A percentile compares a stretch with the other conserved stretches of the same genome.
Conservation (phyloP, 176 grass and related monocot species). For the Raddia guianensis region DNA sequence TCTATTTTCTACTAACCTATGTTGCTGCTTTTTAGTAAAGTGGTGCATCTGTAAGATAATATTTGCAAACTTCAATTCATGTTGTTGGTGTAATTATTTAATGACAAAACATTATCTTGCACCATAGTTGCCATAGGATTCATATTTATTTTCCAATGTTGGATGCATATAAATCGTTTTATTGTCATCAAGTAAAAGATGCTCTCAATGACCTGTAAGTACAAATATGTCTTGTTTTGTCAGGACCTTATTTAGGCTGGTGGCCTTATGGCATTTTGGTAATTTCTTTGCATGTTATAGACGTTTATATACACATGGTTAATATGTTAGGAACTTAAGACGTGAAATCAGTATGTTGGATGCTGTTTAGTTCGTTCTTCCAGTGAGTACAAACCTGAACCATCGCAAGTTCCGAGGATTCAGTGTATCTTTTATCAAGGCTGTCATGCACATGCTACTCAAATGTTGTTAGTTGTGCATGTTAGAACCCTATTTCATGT, state of each 20-base stretch:
- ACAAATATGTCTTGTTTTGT: background rate
- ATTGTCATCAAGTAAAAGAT: background rate
- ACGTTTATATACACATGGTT: background rate
- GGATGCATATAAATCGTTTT: background rate
- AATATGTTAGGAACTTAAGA: background rate
- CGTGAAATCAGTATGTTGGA: background rate
- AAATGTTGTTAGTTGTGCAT: background rate
- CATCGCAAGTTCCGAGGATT: background rate
- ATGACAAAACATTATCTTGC: background rate
- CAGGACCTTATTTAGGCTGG: background rate
- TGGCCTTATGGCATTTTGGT: background rate
- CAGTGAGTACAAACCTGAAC: background rate
- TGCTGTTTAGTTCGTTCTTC: background rate
- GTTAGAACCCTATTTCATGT: background rate
- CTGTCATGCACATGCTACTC: background rate
- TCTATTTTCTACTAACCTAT: background rate
- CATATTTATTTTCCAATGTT: background rate
- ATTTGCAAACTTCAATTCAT: background rate
- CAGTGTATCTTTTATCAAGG: background rate
- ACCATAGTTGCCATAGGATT: background rate
- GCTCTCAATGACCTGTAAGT: background rate
- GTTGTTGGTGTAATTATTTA: background rate
- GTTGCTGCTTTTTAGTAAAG: background rate
- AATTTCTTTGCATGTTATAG: slow-evolving; percentile 9
- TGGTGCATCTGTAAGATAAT: background rate